Evolutionary conservation across 305 asterid species (phyloP).

Genomic region (Fraxinus nigra): DNA sequence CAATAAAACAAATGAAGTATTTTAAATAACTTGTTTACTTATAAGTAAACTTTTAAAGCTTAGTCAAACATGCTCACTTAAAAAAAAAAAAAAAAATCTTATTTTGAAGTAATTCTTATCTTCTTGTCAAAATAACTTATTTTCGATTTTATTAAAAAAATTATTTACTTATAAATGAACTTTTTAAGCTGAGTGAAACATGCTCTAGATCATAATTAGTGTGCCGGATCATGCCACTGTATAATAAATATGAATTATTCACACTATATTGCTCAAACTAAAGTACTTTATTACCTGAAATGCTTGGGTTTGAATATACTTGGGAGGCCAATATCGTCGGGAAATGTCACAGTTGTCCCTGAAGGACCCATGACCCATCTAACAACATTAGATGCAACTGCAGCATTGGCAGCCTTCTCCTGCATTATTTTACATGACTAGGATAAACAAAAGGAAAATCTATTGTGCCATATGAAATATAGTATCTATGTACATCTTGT

Average conservation of each 20-base stretch:
- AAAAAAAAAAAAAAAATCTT: too few species aligned
- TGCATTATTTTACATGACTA: conserved; percentile 26
- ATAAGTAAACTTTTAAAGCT: not conserved
- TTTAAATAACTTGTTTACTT: not conserved
- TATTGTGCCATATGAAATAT: not conserved
- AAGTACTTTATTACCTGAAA: conserved; percentile 40
- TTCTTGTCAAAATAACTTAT: not conserved
- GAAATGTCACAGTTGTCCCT: conserved; percentile 74
- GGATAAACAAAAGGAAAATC: conserved; percentile 7
- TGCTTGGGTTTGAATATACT: conserved; percentile 62
- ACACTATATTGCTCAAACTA: not conserved
- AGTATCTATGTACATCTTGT: not conserved
- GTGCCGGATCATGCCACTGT: not conserved
- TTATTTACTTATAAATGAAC: not conserved
- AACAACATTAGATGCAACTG: conserved; percentile 47
- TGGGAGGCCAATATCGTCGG: conserved; percentile 74
- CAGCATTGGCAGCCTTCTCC: conserved; percentile 56
- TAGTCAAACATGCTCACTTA: not conserved
- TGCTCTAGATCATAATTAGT: not conserved
- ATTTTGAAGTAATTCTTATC: not conserved
- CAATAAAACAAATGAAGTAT: not conserved
- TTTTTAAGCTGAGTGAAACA: not conserved
- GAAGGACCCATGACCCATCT: conserved; percentile 84
- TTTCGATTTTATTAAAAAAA: too few species aligned
- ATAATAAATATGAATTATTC: not conserved